Conservation (phyloP, 2,329 filamentous ascomycete genomes). For the Stagonosporopsis vannaccii region DNA sequence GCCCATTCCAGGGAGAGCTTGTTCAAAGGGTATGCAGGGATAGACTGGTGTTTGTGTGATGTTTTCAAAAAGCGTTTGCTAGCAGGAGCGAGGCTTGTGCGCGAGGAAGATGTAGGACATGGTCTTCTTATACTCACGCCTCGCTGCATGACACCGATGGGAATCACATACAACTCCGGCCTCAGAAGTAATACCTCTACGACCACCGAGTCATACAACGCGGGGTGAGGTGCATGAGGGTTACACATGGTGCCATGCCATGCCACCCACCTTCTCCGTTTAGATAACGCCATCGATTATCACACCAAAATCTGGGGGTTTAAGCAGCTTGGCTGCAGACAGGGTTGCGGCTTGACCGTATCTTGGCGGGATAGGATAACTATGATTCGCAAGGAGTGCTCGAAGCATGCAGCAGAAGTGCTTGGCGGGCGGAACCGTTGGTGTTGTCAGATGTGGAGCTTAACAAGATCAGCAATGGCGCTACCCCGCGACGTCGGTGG, state of each 20-base stretch:
- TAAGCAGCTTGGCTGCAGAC: conserved; percentile 28
- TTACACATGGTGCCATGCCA: conserved; percentile 23
- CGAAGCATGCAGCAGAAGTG: conserved; percentile 9
- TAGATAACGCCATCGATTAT: conserved; percentile 19
- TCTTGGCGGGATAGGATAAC: conserved; percentile 18
- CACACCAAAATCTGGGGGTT: conserved; percentile 28
- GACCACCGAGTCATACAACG: conserved; percentile 22
- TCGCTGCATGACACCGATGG: background rate
- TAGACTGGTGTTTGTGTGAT: background rate
- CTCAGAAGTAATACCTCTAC: conserved; percentile 18
- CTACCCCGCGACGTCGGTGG: conserved; percentile 18
- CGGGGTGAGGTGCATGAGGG: conserved; percentile 21
- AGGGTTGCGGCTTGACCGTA: conserved; percentile 28
- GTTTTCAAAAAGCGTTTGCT: conserved; percentile 7
- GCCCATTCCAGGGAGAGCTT: conserved; percentile 28
- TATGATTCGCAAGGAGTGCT: conserved; percentile 21
- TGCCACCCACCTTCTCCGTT: conserved; percentile 23
- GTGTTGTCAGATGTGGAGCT: background rate
- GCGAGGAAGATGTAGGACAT: conserved; percentile 1
- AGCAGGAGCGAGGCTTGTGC: conserved; percentile 11
- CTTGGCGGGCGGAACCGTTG: conserved; percentile 16
- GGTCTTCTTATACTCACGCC: conserved; percentile 6
- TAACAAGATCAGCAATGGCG: conserved; percentile 10
- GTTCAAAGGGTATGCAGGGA: conserved; percentile 1
- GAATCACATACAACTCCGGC: conserved; percentile 4